Evolutionary conservation across 345 rosid species (phyloP).

Genomic region (Salix brachista): DNA sequence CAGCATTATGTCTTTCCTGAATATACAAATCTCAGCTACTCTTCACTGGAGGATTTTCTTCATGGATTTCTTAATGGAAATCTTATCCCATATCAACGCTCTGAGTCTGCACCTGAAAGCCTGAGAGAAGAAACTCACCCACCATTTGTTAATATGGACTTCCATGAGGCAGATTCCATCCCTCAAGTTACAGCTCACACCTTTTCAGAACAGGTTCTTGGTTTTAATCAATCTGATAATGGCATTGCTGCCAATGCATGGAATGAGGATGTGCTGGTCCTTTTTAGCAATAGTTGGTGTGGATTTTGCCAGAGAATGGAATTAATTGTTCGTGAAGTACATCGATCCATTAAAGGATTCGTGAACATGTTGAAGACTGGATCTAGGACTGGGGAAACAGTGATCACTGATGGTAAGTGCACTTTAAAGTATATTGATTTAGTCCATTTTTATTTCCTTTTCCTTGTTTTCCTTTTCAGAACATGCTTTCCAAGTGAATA

Average conservation of each 20-base stretch:
- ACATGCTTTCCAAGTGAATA: conserved; percentile 12
- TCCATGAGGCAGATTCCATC: conserved; percentile 70
- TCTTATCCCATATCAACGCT: conserved; percentile 58
- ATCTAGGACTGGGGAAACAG: conserved; percentile 33
- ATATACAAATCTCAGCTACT: conserved; percentile 39
- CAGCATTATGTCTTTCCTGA: conserved; percentile 59
- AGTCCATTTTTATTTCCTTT: conserved; percentile 1
- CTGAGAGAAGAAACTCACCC: conserved; percentile 49
- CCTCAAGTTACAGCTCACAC: conserved; percentile 58
- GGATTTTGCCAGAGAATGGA: conserved; percentile 97
- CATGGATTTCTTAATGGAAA: conserved; percentile 54
- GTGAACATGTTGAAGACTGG: conserved; percentile 36
- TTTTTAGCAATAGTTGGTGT: conserved; percentile 81
- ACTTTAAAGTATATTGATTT: not conserved
- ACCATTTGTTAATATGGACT: conserved; percentile 78
- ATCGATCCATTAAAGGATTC: conserved; percentile 57
- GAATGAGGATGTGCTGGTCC: conserved; percentile 80
- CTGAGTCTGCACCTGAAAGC: conserved; percentile 43
- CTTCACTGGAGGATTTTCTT: conserved; percentile 47
- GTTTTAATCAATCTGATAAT: conserved; percentile 42
- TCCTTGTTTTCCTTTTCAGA: not conserved
- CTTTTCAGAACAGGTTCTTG: conserved; percentile 55
- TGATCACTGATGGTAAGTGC: conserved; percentile 42
- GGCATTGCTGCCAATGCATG: conserved; percentile 34
- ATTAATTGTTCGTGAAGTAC: conserved; percentile 76